A percentile compares a stretch with the other conserved stretches of the same genome.
Conservation (phyloP, 23 red algal genomes). For the Chondrus crispus region DNA sequence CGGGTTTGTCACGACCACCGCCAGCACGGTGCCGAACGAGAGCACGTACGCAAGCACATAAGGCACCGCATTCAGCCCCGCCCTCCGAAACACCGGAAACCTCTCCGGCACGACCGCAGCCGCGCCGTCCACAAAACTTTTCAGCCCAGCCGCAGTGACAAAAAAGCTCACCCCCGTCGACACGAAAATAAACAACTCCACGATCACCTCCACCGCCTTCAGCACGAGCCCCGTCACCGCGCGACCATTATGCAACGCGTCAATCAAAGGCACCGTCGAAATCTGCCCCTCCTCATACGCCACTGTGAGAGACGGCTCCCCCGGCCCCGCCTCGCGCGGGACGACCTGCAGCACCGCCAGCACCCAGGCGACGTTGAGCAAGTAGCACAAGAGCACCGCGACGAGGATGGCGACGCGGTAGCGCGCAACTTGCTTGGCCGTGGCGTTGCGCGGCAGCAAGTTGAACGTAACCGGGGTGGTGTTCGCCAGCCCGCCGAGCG, state of each 20-base stretch:
- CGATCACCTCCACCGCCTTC: conserved; percentile 47
- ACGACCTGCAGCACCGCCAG: conserved; percentile 80
- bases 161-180: conserved; percentile 84
- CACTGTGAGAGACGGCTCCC: conserved; percentile 10
- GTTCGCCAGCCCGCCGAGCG: conserved; percentile 80
- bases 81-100: neutral
- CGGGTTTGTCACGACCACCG: conserved; percentile 68
- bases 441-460: conserved; percentile 38
- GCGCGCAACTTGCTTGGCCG: neutral
- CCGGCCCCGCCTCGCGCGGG: conserved; percentile 39
- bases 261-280: conserved; percentile 82
- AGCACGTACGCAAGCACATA: conserved; percentile 29
- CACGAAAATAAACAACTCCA: conserved; percentile 77
- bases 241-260: conserved; percentile 31
- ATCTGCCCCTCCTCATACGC: conserved; percentile 76
- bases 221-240: conserved; percentile 7
- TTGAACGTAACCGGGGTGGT: conserved; percentile 81
- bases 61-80: neutral
- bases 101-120: neutral
- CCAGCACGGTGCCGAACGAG: conserved; percentile 57
- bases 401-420: conserved; percentile 64
- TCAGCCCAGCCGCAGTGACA: conserved; percentile 72
- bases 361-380: conserved; percentile 81
- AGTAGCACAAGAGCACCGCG: conserved; percentile 68
- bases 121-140: conserved; percentile 78